Evolutionary conservation across 1,284 basidiomycete species (phyloP).

Genomic region (Papiliotrema flavescens): DNA sequence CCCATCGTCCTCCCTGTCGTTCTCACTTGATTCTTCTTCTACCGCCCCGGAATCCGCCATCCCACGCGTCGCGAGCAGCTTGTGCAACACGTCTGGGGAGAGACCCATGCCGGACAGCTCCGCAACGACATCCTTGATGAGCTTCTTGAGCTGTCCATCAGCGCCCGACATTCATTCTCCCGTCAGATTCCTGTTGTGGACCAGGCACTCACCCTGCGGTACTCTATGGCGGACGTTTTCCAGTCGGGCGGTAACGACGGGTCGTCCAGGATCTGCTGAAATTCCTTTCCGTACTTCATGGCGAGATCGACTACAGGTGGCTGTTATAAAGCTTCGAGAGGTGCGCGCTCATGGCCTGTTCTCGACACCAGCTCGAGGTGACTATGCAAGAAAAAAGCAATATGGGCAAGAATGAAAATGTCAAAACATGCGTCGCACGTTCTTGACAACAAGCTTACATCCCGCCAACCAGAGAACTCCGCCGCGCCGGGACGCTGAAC

Average conservation of each 20-base stretch:
- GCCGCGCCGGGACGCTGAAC: too few species aligned
- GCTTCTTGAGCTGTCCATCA: slow-evolving; percentile 71
- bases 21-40: not conserved
- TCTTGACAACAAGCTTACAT: too few species aligned
- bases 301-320: not conserved
- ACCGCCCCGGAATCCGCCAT: not conserved
- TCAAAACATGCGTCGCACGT: too few species aligned
- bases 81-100: slow-evolving; percentile 58
- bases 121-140: slow-evolving; percentile 79
- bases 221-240: slow-evolving; percentile 69
- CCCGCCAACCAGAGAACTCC: too few species aligned
- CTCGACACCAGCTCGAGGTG: not conserved
- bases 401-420: too few species aligned
- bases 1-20: slow-evolving; percentile 10
- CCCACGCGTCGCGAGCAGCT: slow-evolving; percentile 50
- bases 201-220: slow-evolving; percentile 61
- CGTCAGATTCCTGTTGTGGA: not conserved
- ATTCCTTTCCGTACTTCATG: slow-evolving; percentile 51
- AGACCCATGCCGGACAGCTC: slow-evolving; percentile 79
- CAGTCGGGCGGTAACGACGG: slow-evolving; percentile 49
- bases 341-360: not conserved
- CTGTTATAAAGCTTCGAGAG: not conserved
- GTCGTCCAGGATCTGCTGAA: slow-evolving; percentile 47
- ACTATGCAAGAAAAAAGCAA: not conserved
- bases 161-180: too few species aligned